These are phyloP conservation scores for Aspergillus haitiensis DNA, from an alignment of 495 filamentous ascomycete genomes.

Conservation along the genomic window DNA sequence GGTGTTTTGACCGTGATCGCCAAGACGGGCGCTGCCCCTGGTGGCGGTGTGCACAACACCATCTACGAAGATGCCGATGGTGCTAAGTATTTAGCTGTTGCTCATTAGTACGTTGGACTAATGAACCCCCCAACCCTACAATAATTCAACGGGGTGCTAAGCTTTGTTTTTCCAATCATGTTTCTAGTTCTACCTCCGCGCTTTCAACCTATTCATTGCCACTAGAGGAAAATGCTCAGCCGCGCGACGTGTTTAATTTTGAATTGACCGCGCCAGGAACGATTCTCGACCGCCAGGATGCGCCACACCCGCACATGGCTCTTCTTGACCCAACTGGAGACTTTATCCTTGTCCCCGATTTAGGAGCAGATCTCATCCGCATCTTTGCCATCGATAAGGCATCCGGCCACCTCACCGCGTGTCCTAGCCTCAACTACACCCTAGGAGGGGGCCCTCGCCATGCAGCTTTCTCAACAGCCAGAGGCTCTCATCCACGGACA, in stretches of 20 bases:
- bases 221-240: conserved; percentile 19
- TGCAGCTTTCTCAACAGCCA: conserved; percentile 53
- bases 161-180: conserved; percentile 17
- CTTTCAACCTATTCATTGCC: conserved; percentile 43
- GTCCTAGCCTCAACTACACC: conserved; percentile 32
- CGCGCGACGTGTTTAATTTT: conserved; percentile 53
- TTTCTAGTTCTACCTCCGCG: conserved; percentile 33
- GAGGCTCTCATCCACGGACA: conserved; percentile 28
- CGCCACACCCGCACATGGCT: conserved; percentile 69
- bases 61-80: conserved; percentile 35
- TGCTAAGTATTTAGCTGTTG: conserved; percentile 41
- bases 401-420: conserved; percentile 32
- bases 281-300: conserved; percentile 56
- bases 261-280: conserved; percentile 50
- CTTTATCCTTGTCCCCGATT: conserved; percentile 67
- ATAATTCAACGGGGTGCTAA: background rate
- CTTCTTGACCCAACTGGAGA: conserved; percentile 66
- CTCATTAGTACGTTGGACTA: conserved; percentile 44
- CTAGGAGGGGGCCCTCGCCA: conserved; percentile 68
- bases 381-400: conserved; percentile 56
- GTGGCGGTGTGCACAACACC: conserved; percentile 43
- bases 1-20: conserved; percentile 33
- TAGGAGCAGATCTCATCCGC: conserved; percentile 70
- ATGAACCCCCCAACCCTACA: background rate
- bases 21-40: conserved; percentile 28